Evolutionary conservation across 176 grass and related monocot species (phyloP), one percentile per base, ranked within the genome.

Genomic region (Aegilops speltoides): DNA sequence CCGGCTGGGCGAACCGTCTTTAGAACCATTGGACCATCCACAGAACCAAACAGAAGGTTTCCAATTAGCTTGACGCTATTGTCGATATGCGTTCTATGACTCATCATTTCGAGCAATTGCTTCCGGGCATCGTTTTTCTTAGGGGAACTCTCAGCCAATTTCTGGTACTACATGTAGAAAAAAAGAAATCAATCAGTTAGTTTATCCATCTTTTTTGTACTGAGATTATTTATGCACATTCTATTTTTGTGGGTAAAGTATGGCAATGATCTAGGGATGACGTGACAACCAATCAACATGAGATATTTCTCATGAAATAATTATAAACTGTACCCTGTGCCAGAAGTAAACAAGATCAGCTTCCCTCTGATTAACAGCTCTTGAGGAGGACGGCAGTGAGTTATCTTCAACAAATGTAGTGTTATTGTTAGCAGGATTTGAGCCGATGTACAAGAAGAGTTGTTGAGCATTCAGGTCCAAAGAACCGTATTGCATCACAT

Each of bases 341-440:
- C 93, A 98, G 75, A 95, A 94, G 79, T 98, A 98, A 79, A 98
- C 84, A 61, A 98, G 93, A 84, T 98, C 91, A 77, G 96, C 91
- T 79, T 98, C 96, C 48, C 96, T 84, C 83, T 98, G 93, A 82
- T 98, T 94, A 65, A 95, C 88, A 84, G 88, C 76, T 32, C 41
- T 89, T 31, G 86, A 88, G 22, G 85, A 86, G 14, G 86, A 78
- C 2, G 63, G 82, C 76, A 94, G 64, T 29, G 96, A 87, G 77
- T 95, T 95, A 36, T 91, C 88, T 81, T 88, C 77, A 22, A 92
- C 82, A 69, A 95, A 94, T 7, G 82, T 91, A 75, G 67, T 28
- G 48, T 89, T 91, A 3, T 94, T 82, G 56, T 94, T 95, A 33
- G 89, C 91, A 76, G 93, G 93, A 85, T 98, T 94, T 26, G 90